Conservation (phyloP, 176 grass and related monocot species). For the Puya raimondii region DNA sequence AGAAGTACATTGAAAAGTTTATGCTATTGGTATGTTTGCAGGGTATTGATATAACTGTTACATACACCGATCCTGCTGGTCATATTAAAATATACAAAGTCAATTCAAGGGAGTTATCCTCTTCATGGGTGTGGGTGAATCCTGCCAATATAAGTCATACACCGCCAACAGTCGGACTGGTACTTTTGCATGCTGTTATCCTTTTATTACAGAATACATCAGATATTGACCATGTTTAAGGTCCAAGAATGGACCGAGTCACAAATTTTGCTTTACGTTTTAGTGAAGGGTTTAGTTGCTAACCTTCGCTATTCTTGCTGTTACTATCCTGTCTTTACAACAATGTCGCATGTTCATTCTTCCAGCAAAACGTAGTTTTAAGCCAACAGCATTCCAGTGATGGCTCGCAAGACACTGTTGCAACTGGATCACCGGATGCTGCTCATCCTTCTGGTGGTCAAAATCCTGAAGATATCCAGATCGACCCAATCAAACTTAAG, state of each 20-base stretch:
- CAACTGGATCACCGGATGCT: not conserved
- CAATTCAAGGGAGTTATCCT: slow-evolving; percentile 42
- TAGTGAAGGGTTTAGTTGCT: not conserved
- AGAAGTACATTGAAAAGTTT: not conserved
- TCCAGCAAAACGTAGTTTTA: not conserved
- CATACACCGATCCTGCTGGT: slow-evolving; percentile 43
- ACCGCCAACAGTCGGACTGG: not conserved
- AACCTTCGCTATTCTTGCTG: not conserved
- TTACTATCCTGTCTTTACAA: not conserved
- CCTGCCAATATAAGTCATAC: slow-evolving; percentile 16
- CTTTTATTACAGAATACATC: not conserved
- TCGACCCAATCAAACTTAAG: slow-evolving; percentile 48
- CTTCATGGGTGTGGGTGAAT: slow-evolving; percentile 49
- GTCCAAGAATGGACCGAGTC: not conserved
- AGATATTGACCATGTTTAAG: not conserved
- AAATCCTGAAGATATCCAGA: slow-evolving; percentile 9
- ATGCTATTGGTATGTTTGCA: not conserved
- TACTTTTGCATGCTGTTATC: not conserved
- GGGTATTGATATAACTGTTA: slow-evolving; percentile 29
- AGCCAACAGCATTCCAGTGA: slow-evolving; percentile 9
- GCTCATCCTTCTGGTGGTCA: slow-evolving; percentile 21
- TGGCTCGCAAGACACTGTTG: slow-evolving; percentile 12
- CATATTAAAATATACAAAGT: slow-evolving; percentile 52
- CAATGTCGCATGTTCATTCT: not conserved
- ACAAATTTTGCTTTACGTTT: not conserved